phyloP scores from a whole-genome alignment of 345 rosid genomes.

The Eucalyptus polybractea region DNA sequence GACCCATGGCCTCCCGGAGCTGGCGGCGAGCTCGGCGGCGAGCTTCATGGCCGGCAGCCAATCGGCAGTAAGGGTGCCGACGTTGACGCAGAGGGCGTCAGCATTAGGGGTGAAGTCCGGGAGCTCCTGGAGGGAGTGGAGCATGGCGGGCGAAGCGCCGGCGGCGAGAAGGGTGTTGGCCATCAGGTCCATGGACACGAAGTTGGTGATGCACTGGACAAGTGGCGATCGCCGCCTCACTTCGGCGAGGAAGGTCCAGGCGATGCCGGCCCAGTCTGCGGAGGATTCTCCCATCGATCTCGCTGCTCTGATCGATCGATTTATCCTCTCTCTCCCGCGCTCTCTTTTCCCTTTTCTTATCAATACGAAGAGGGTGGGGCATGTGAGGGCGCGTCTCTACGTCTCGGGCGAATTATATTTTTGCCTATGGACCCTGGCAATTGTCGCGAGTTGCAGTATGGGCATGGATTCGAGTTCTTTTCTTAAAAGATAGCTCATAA shows the following conservation, averaged over 20 bases:
- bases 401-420: neutral
- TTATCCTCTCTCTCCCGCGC: neutral
- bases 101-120: conserved; percentile 71
- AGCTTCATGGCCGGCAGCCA: conserved; percentile 77
- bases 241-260: conserved; percentile 27
- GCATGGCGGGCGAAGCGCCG: conserved; percentile 94
- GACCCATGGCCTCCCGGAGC: conserved; percentile 62
- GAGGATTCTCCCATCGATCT: neutral
- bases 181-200: conserved; percentile 83
- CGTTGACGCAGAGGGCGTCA: conserved; percentile 61
- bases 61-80: conserved; percentile 56
- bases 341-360: neutral
- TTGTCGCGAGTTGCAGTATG: neutral
- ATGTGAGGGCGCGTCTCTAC: neutral
- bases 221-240: conserved; percentile 52
- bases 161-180: conserved; percentile 82
- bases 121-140: conserved; percentile 54
- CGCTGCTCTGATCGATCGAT: neutral
- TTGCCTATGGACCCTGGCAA: neutral
- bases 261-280: neutral
- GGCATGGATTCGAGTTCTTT: neutral
- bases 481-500: neutral
- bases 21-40: conserved; percentile 42
- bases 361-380: neutral
- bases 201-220: conserved; percentile 89